Evolutionary conservation across 2,329 filamentous ascomycete species (phyloP).

Genomic region (Alternaria viburni): DNA sequence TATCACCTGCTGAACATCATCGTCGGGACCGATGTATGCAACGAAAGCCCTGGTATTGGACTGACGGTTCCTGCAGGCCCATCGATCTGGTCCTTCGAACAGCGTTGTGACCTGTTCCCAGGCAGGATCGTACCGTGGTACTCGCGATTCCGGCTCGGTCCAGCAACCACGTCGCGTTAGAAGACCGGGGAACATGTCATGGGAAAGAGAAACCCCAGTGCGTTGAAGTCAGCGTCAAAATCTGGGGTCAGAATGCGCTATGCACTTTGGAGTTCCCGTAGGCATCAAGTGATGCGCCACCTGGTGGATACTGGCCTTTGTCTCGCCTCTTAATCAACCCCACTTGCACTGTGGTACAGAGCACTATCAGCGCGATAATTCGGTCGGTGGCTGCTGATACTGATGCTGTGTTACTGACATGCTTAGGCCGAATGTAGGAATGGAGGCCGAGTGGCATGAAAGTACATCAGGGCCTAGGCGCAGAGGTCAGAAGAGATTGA

Average conservation of each 20-base stretch:
- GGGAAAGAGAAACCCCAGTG: neutral
- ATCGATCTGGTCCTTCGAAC: neutral
- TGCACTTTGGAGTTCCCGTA: neutral
- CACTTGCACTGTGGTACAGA: neutral
- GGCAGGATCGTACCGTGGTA: neutral
- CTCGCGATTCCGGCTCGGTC: neutral
- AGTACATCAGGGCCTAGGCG: neutral
- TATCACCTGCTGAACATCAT: neutral
- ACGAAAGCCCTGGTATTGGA: neutral
- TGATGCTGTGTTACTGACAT: neutral
- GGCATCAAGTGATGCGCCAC: neutral
- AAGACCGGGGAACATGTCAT: neutral
- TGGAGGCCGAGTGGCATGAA: neutral
- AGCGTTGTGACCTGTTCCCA: neutral
- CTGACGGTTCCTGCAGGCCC: too few relatives aligned
- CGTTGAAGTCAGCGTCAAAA: neutral
- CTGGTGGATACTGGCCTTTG: neutral
- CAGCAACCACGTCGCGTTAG: slow-evolving; percentile 1
- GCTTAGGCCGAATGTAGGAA: neutral
- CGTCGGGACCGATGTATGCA: neutral
- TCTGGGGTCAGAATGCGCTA: neutral
- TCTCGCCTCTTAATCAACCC: slow-evolving; percentile 1
- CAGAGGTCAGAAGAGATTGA: neutral
- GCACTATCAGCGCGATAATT: neutral
- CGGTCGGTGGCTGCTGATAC: neutral